Conservation (phyloP, 805 yeast genomes). For the Saccharomycopsis schoenii region DNA sequence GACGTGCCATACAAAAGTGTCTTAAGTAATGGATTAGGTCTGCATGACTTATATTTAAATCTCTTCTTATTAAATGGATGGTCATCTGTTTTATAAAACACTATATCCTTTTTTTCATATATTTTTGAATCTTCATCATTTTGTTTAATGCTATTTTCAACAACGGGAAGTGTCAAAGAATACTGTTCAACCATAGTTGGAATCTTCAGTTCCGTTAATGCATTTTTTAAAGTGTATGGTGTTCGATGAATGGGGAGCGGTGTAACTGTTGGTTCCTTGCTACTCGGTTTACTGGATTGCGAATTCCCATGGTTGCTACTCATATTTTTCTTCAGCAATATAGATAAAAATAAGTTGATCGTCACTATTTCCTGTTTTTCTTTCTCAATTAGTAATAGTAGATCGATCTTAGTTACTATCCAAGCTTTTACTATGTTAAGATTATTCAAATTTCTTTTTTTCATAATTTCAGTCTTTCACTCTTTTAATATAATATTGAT, state of each 20-base stretch:
- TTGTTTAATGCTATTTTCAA: not conserved
- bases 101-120: not conserved
- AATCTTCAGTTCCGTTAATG: constrained; percentile 3
- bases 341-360: not conserved
- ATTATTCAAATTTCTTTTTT: too few species aligned
- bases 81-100: constrained; percentile 51
- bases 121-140: not conserved
- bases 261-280: not conserved
- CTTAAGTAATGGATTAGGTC: constrained; percentile 52
- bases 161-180: not conserved
- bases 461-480: too few species aligned
- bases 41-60: constrained; percentile 70
- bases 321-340: not conserved
- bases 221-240: constrained; percentile 14
- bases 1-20: constrained; percentile 58
- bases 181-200: constrained; percentile 2
- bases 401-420: not conserved
- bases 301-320: not conserved
- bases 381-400: not conserved
- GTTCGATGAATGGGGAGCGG: constrained; percentile 11
- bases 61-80: constrained; percentile 73
- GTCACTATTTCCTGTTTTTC: not conserved
- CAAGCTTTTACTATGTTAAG: too few species aligned
- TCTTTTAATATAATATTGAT: too few species aligned
- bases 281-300: not conserved